Conservation (phyloP, 176 grass and related monocot species). For the Ensete glaucum region DNA sequence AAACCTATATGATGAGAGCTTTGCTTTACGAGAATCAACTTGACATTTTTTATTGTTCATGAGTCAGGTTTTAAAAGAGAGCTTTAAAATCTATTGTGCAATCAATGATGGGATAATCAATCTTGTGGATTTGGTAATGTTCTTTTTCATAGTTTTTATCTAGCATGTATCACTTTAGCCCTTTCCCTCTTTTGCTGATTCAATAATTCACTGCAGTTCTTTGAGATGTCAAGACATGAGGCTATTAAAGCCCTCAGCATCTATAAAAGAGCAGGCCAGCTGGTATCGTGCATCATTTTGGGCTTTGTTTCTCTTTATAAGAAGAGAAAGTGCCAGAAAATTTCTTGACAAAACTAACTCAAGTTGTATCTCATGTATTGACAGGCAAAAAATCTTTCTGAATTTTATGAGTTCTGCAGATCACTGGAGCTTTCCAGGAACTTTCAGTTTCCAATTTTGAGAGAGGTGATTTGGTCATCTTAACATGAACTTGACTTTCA, state of each 20-base stretch:
- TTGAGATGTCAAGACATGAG: slow-evolving; percentile 77
- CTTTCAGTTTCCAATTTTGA: slow-evolving; percentile 73
- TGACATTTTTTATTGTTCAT: neutral
- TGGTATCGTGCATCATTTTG: slow-evolving; percentile 26
- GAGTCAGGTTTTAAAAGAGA: slow-evolving; percentile 70
- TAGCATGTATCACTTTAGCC: neutral
- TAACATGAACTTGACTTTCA: neutral
- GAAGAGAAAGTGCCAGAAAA: neutral
- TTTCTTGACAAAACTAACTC: neutral
- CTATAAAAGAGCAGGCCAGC: slow-evolving; percentile 61
- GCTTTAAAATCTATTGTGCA: slow-evolving; percentile 87
- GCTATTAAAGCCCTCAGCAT: slow-evolving; percentile 66
- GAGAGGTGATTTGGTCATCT: slow-evolving; percentile 42
- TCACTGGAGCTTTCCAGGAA: slow-evolving; percentile 59
- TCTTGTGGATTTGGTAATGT: slow-evolving; percentile 61
- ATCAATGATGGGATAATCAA: slow-evolving; percentile 86
- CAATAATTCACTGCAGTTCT: slow-evolving; percentile 41
- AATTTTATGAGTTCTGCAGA: slow-evolving; percentile 71
- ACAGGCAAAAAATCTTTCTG: slow-evolving; percentile 65
- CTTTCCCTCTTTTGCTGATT: slow-evolving; percentile 1
- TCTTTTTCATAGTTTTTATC: neutral
- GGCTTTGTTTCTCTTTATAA: neutral
- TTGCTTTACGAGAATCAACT: neutral
- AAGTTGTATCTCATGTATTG: neutral
- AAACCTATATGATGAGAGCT: neutral